Evolutionary conservation across 306 rosid genomes (phyloP), one percentile per base, ranked within the genome.

Genomic region (Vigna mungo): DNA sequence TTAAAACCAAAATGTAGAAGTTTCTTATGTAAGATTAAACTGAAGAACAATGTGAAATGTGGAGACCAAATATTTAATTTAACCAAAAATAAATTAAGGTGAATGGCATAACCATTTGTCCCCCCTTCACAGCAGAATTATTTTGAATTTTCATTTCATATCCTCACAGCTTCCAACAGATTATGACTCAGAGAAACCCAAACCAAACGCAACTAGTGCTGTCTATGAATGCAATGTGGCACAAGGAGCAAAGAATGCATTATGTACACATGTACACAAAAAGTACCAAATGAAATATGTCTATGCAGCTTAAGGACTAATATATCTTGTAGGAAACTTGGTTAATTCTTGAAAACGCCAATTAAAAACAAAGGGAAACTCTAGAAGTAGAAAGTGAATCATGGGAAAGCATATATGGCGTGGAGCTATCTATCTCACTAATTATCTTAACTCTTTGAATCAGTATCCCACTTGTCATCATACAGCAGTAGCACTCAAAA

Each of bases 371-470:
- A 48, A 2, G 11, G 34, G 2, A 25, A 25, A 25, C 27, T 25
- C 3, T 25, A 25, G 27, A 25, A 25, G 27, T 25, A 25, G 27
- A 58, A 66, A 74, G 56, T 48, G 27, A 4, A 58, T 53, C 32
- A 56, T 44, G 60, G 51, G 49, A 71, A 36, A 70, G 21, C 70
- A 2, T 25, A 25, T 25, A 25, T 51, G 13, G 7, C 37, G 60
- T 48, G 18, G 58, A 68, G 36, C 44, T 56, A 30, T 82, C 70
- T 18, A 56, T 18, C 43, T 37, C 52, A 37, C 51, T 23, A 64
- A 43, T 21, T 46, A 14, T 62, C n/a, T 64, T 37, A 49, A 56
- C 59, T 36, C 37, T 44, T 65, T 64, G 21, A 30, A 30, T 30
- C 34, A 30, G 4, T 4, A 30, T 4, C 34, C 34, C 34, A 34